phyloP scores from a whole-genome alignment of 1,139 yeast species.

The Schizosaccharomyces versatilis region DNA sequence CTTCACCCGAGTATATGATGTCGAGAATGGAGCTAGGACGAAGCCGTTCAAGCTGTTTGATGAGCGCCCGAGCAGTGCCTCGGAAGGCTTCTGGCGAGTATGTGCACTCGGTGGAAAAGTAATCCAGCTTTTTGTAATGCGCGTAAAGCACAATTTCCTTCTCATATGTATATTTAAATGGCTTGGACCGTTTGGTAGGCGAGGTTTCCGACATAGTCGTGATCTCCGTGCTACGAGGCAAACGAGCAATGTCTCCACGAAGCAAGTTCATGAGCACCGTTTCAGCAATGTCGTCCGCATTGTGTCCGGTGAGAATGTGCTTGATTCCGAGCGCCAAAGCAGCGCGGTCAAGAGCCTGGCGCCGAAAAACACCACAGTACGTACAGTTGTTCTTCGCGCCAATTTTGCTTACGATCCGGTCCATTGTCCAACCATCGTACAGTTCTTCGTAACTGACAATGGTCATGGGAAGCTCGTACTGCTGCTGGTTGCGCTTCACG shows the following conservation, averaged over 20 bases:
- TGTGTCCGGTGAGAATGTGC: constrained; percentile 95
- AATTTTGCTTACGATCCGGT: constrained; percentile 83
- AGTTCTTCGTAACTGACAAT: constrained; percentile 76
- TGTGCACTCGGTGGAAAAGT: constrained; percentile 90
- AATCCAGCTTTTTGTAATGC: constrained; percentile 82
- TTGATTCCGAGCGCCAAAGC: constrained; percentile 69
- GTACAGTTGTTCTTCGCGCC: constrained; percentile 91
- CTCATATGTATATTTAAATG: constrained; percentile 86
- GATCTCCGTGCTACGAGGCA: constrained; percentile 76
- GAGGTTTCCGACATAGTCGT: constrained; percentile 48
- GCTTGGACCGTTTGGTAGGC: constrained; percentile 60
- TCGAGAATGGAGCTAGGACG: constrained; percentile 88
- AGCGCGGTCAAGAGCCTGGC: constrained; percentile 93
- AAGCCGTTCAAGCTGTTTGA: constrained; percentile 72
- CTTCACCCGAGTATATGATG: constrained; percentile 84
- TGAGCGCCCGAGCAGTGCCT: constrained; percentile 83
- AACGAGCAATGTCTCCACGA: constrained; percentile 86
- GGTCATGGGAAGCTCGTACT: constrained; percentile 71
- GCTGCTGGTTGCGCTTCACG: constrained; percentile 74
- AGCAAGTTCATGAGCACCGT: constrained; percentile 78
- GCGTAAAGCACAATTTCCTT: constrained; percentile 95
- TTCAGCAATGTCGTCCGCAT: constrained; percentile 98
- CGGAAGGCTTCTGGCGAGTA: constrained; percentile 97
- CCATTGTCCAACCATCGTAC: constrained; percentile 90
- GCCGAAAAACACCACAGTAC: constrained; percentile 86